A percentile compares a stretch with the other conserved stretches of the same genome.
Conservation (phyloP, 1,139 yeast genomes). For the Diutina siamensis region DNA sequence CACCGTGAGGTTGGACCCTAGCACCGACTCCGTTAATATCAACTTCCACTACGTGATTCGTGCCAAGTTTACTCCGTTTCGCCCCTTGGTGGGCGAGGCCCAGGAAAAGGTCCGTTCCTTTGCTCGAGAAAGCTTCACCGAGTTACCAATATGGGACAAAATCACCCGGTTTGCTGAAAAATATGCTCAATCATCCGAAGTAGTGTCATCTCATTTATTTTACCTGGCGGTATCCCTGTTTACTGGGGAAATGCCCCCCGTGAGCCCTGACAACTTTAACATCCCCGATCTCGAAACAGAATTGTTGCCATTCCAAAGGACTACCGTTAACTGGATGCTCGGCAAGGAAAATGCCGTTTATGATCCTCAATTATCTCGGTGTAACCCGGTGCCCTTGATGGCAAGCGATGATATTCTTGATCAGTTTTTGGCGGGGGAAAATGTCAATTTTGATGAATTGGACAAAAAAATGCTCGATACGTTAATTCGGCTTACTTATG, state of each 20-base stretch:
- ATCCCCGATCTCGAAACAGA: constrained; percentile 39
- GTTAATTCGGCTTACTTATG: constrained; percentile 32
- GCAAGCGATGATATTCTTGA: constrained; percentile 9
- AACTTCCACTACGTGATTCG: constrained; percentile 7
- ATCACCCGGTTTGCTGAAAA: constrained; percentile 6
- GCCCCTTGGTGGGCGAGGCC: constrained; percentile 9
- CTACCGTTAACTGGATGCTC: constrained; percentile 57
- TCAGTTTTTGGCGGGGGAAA: constrained; percentile 9
- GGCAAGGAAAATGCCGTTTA: constrained; percentile 43
- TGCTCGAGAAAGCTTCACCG: neutral
- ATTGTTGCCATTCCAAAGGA: constrained; percentile 47
- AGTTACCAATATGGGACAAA: neutral
- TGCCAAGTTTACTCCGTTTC: constrained; percentile 9
- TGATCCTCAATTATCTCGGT: constrained; percentile 17
- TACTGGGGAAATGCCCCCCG: constrained; percentile 16
- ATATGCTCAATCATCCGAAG: neutral
- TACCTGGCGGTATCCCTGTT: constrained; percentile 24
- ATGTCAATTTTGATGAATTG: neutral
- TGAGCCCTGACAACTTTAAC: constrained; percentile 15
- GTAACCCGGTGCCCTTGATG: constrained; percentile 13
- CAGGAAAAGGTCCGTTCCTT: neutral
- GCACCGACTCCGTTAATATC: constrained; percentile 6
- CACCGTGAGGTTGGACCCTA: constrained; percentile 7
- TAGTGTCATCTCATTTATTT: constrained; percentile 12
- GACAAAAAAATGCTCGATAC: constrained; percentile 7